These are phyloP conservation scores for Neurospora sp. DNA, from an alignment of 495 filamentous ascomycete genomes.

Conservation along the genomic window DNA sequence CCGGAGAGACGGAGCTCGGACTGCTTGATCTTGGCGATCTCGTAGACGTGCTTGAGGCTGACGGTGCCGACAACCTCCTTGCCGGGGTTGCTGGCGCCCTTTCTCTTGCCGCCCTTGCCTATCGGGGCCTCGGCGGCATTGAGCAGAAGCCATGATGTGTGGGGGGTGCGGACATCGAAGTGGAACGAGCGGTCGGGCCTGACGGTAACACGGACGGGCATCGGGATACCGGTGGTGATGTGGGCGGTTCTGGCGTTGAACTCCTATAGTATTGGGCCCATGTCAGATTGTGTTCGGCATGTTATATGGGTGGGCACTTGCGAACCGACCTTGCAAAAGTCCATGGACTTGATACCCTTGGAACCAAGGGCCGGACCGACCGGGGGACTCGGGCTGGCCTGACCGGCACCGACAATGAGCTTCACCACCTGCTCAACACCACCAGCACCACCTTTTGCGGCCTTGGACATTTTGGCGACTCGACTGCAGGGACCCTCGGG, in stretches of 20 bases:
- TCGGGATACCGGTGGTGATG: slow-evolving; percentile 73
- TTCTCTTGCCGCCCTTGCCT: slow-evolving; percentile 66
- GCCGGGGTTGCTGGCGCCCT: slow-evolving; percentile 69
- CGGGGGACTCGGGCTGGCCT: slow-evolving; percentile 91
- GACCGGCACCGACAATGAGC: slow-evolving; percentile 95
- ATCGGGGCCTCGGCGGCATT: slow-evolving; percentile 65
- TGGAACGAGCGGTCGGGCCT: slow-evolving; percentile 86
- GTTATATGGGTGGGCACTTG: too few species aligned
- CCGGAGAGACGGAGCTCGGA: slow-evolving; percentile 72
- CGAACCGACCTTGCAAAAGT: slow-evolving; percentile 86
- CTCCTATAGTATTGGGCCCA: slow-evolving; percentile 48
- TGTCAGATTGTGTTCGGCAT: not conserved
- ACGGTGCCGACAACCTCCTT: slow-evolving; percentile 70
- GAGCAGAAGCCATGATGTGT: slow-evolving; percentile 78
- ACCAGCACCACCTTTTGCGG: slow-evolving; percentile 47
- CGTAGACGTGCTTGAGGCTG: slow-evolving; percentile 91
- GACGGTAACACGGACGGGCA: slow-evolving; percentile 83
- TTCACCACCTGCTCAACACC: slow-evolving; percentile 77
- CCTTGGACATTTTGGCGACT: slow-evolving; percentile 62
- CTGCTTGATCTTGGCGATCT: slow-evolving; percentile 96
- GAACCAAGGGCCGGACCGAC: slow-evolving; percentile 94
- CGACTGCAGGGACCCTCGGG: not conserved
- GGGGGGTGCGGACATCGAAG: slow-evolving; percentile 89
- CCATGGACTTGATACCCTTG: slow-evolving; percentile 99
- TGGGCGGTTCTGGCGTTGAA: slow-evolving; percentile 93